These are phyloP conservation scores for Nothophaeocryptopus gaeumannii DNA, from an alignment of 2,329 filamentous ascomycete genomes.

Conservation along the genomic window DNA sequence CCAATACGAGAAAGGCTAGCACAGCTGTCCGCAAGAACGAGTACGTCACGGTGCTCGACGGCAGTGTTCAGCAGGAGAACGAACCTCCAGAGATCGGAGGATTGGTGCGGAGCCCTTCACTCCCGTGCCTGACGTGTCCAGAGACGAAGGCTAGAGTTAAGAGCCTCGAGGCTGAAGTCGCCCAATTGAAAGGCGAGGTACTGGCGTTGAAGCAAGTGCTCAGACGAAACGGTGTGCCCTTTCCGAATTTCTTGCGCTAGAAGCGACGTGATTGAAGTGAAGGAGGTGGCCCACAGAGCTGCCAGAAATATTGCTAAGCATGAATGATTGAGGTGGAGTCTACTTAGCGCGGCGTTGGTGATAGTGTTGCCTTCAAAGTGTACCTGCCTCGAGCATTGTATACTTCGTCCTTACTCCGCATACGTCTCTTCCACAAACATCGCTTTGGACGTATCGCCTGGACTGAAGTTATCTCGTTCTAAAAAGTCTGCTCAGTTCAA, in stretches of 20 bases:
- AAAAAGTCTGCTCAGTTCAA: too few species aligned
- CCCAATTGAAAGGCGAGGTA: slow-evolving; percentile 29
- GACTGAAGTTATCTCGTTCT: too few species aligned
- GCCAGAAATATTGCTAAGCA: too few species aligned
- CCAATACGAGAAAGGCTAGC: not conserved
- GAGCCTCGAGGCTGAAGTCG: slow-evolving; percentile 27
- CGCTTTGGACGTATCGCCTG: too few species aligned
- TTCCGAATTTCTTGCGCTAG: slow-evolving; percentile 23
- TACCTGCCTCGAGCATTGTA: too few species aligned
- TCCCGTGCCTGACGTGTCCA: slow-evolving; percentile 16
- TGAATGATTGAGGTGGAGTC: not conserved
- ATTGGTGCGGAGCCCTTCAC: not conserved
- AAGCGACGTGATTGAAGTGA: slow-evolving; percentile 3
- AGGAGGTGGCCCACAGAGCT: not conserved
- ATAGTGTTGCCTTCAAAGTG: not conserved
- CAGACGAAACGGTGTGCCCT: slow-evolving; percentile 23
- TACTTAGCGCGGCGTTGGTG: not conserved
- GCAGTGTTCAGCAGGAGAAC: not conserved
- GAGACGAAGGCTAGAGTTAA: slow-evolving; percentile 21
- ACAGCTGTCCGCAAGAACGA: slow-evolving; percentile 8
- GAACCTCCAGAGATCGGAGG: slow-evolving; percentile 1
- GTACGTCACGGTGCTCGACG: slow-evolving; percentile 8
- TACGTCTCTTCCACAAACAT: too few species aligned
- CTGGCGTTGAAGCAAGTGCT: slow-evolving; percentile 27
- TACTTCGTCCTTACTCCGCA: too few species aligned